Evolutionary conservation across 441 rosid genomes (phyloP), one percentile per base, ranked within the genome.

Genomic region (Lagerstroemia fauriei): DNA sequence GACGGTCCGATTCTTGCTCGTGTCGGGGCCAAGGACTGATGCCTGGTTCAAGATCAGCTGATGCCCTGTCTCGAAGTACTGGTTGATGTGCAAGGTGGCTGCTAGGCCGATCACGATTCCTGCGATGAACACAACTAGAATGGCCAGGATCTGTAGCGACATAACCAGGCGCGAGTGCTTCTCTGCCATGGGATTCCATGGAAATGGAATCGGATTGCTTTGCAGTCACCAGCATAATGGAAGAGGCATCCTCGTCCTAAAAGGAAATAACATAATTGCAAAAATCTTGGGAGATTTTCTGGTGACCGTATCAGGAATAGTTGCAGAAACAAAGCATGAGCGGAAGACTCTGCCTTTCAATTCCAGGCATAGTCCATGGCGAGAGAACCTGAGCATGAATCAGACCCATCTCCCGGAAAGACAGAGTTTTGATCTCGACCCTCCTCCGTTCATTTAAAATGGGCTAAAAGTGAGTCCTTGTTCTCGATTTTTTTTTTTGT

Each of bases 101-200:
- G 88, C 88, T 69, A 95, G 88, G 27, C 99, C 98, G 34, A 93
- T 87, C 38, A 95, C 90, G 38, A 93, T 86, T 12, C 99, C 98
- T 0, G 96, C 98, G 18, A 91, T 90, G 74, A 95, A 96, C 57
- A 95, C 91, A 7, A 93, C 91, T 76, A 95, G 82, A 83, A 91
- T 91, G 1, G 98, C 93, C 17, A 96, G 88, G 78, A 92, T 78
- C 81, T 95, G 98, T 24, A 90, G 92, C 73, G 93, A 82, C 79
- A 89, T 95, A 32, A 93, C 92, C 84, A 94, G 86, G 32, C 93
- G 93, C 65, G 85, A 46, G 80, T 89, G 89, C 83, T 85, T 69
- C 73, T 69, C 73, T 12, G 73, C 44, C 73, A 32, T 32, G 8
- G 24, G 34, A 24, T 24, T 63, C 31, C 31, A 16, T 9, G 16